Base-by-base conservation (phyloP, 176 grass and related monocot genomes). In the Oryza brachyantha region DNA sequence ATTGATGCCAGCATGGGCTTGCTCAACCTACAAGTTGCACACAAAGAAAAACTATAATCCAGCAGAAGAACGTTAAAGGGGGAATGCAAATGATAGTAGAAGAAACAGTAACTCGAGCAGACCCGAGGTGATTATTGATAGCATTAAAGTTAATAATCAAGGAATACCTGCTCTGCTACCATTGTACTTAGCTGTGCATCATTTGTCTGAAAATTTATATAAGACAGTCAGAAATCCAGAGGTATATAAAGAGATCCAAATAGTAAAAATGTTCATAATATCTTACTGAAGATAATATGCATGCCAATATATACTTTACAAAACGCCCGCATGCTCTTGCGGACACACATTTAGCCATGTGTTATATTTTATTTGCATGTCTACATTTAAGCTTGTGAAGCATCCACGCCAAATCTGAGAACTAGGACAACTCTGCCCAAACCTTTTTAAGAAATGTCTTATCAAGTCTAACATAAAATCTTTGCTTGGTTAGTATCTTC, bases 101-200 rank as follows among this genome's bases (percentile, higher is more conserved):
- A 70, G 27, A 25, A 50, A 76, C 8, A 46, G 11, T 81, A 85
- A 66, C 60, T 26, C 22, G 17, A 69, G 10, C 50, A 59, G 16
- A 72, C 35, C 42, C 55, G 55, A 22, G 8, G 24, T 63, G 17
- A 27, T 61, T 29, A 61, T 71, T 21, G 26, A 14, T 64, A 70
- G 36, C 35, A 64, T 40, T 42, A 38, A 40, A 57, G 32, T 57
- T 24, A 75, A 68, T 50, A 70, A 64, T 42, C 28, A 69, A 43
- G 32, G 74, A 35, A 57, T 88, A 98, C 96, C 95, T 97, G 95
- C 77, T 94, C 95, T 79, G 95, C 92, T 65, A 97, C 92, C 95
- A 94, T 94, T 81, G 95, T 92, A 83, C 92, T 97, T 42, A 97
- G 91, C 80, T 97, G 95, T 40, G 95, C 92, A 78, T 97, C 95